Conservation (phyloP, 371 early-diverging fungal genomes). For the Syncephalastrum racemosum region DNA sequence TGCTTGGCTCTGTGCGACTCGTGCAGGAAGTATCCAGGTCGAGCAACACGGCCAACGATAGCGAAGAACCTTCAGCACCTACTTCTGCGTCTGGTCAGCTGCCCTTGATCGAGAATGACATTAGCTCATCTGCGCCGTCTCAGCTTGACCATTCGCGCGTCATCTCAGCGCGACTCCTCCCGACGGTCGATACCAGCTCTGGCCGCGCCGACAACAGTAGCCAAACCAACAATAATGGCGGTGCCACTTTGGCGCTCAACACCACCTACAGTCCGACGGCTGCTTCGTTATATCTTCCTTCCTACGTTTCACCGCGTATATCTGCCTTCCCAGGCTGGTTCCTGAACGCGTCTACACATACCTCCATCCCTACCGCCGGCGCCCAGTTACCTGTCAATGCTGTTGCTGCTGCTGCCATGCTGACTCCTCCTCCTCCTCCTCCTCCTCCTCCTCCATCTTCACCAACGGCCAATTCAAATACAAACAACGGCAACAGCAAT, state of each 20-base stretch:
- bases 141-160: no score
- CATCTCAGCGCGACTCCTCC: no score
- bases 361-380: no score
- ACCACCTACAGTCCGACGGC: no score
- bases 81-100: background rate
- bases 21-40: constrained; percentile 46
- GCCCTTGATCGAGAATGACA: constrained; percentile 3
- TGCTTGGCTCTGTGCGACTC: constrained; percentile 49
- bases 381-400: no score
- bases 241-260: no score
- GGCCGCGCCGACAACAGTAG: background rate
- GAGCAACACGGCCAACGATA: constrained; percentile 18
- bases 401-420: no score
- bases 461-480: background rate
- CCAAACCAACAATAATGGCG: constrained; percentile 2
- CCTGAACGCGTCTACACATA: no score
- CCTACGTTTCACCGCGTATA: background rate
- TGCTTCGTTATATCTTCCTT: background rate
- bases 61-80: constrained; percentile 10
- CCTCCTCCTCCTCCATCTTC: background rate
- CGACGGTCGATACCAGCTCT: no score
- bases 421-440: background rate
- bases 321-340: background rate
- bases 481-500: background rate
- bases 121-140: background rate